phyloP scores from a whole-genome alignment of 2,329 filamentous ascomycete species.

The Trichoderma simmonsii region DNA sequence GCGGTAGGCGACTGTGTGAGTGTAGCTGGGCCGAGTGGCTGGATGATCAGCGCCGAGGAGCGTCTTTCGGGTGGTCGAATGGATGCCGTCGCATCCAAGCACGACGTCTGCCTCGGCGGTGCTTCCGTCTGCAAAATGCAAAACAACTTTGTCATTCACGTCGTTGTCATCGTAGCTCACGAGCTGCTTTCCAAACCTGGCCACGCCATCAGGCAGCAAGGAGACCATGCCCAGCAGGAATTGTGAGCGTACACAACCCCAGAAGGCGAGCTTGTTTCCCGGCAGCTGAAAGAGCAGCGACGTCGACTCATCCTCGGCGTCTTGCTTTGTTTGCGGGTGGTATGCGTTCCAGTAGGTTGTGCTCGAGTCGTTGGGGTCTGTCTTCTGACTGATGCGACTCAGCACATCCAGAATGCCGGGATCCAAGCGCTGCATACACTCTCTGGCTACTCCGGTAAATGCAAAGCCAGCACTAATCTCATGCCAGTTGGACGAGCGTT shows the following conservation, averaged over 20 bases:
- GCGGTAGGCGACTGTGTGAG: not conserved
- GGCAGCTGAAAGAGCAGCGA: not conserved
- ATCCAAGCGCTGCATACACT: not conserved
- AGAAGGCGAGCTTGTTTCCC: not conserved
- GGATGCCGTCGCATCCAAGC: not conserved
- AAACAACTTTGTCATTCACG: not conserved
- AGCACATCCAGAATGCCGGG: not conserved
- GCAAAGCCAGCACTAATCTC: not conserved
- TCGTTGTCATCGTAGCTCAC: not conserved
- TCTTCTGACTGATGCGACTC: not conserved
- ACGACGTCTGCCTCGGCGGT: not conserved
- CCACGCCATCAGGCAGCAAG: not conserved
- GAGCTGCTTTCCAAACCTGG: not conserved
- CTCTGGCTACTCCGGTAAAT: not conserved
- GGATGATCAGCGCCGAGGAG: not conserved
- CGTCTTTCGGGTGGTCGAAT: not conserved
- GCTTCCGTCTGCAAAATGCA: not conserved
- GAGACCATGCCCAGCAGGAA: not conserved
- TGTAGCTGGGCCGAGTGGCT: not conserved
- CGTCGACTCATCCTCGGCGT: not conserved
- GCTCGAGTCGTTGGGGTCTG: not conserved
- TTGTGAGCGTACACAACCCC: not conserved
- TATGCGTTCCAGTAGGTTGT: not conserved
- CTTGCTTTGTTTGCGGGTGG: not conserved
- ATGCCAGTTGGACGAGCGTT: not conserved